Conservation (phyloP, 2,329 filamentous ascomycete species). For the Lasiodiplodia theobromae region DNA sequence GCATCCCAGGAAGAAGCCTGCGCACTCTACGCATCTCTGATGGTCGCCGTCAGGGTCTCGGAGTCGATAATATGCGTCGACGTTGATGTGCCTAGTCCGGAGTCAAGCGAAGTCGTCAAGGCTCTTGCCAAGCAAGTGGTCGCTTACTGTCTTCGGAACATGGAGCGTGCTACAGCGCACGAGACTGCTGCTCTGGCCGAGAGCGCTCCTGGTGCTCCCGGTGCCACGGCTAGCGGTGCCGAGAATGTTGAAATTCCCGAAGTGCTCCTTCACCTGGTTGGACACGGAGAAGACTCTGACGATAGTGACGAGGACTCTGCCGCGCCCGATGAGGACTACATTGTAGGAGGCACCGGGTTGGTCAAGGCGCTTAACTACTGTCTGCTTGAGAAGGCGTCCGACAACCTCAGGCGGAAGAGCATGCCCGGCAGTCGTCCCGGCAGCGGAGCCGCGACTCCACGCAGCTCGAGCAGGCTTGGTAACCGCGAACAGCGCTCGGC, state of each 20-base stretch:
- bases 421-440: conserved; percentile 41
- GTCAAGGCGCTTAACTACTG: conserved; percentile 94
- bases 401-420: conserved; percentile 47
- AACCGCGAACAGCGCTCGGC: conserved; percentile 50
- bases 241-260: conserved; percentile 71
- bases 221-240: conserved; percentile 50
- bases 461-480: conserved; percentile 38
- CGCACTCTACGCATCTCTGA: conserved; percentile 88
- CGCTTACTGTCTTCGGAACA: conserved; percentile 89
- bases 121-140: conserved; percentile 94
- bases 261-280: conserved; percentile 85
- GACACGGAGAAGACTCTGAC: conserved; percentile 63
- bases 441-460: conserved; percentile 64
- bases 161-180: conserved; percentile 77
- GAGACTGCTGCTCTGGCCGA: conserved; percentile 56
- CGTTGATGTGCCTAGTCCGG: conserved; percentile 82
- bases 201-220: conserved; percentile 43
- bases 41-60: conserved; percentile 86
- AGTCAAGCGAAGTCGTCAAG: conserved; percentile 89
- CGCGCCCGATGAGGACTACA: conserved; percentile 90
- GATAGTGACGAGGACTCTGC: conserved; percentile 68
- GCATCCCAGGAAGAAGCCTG: conserved; percentile 90
- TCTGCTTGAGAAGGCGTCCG: conserved; percentile 77
- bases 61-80: conserved; percentile 86
- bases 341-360: conserved; percentile 93